A percentile compares a stretch with the other conserved stretches of the same genome.
Evolutionary conservation across 2,329 filamentous ascomycete species (phyloP).

Genomic region (Pseudocercospora vitis): DNA sequence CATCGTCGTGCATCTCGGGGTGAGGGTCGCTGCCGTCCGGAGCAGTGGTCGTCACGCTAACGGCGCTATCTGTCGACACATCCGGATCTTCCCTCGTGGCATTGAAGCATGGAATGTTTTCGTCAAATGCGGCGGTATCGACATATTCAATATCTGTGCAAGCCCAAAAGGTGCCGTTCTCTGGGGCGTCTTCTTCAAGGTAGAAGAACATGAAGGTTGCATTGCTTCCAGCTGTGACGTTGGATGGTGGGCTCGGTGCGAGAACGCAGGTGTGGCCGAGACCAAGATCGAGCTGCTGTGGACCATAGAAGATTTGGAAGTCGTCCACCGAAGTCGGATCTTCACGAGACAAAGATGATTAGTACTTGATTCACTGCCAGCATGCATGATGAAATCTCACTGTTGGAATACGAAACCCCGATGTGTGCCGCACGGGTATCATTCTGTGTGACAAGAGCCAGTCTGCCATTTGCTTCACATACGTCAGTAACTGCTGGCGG

Average conservation of each 20-base stretch:
- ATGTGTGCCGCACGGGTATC: conserved; percentile 58
- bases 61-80: conserved; percentile 24
- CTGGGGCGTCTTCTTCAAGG: conserved; percentile 43
- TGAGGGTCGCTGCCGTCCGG: conserved; percentile 18
- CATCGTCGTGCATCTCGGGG: conserved; percentile 9
- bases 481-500: not conserved
- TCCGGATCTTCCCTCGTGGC: conserved; percentile 43
- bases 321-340: conserved; percentile 44
- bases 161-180: conserved; percentile 46
- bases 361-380: conserved; percentile 20
- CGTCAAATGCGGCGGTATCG: conserved; percentile 41
- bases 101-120: conserved; percentile 50
- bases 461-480: conserved; percentile 51
- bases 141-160: conserved; percentile 51
- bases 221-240: conserved; percentile 43
- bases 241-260: conserved; percentile 39
- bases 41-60: conserved; percentile 31
- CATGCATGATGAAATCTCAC: conserved; percentile 40
- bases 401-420: conserved; percentile 53
- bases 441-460: conserved; percentile 59
- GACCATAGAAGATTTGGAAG: conserved; percentile 40
- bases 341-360: conserved; percentile 20
- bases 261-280: conserved; percentile 50
- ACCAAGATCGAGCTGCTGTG: conserved; percentile 41
- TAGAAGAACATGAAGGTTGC: conserved; percentile 51